phyloP scores from a whole-genome alignment of 495 filamentous ascomycete species.

The Daldinia bambusicola region DNA sequence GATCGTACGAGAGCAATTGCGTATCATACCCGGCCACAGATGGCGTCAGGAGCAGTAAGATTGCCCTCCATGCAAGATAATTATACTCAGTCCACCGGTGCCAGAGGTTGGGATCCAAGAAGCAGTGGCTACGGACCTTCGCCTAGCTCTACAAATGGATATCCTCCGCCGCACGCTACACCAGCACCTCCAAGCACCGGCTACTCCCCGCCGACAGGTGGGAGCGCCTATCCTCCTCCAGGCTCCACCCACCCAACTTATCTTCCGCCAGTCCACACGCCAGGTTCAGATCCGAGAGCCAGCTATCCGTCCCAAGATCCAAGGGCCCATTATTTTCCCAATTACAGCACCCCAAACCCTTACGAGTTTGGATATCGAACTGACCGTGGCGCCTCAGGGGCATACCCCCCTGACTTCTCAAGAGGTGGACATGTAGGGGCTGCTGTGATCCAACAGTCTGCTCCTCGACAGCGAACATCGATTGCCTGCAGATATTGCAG shows the following conservation, averaged over 20 bases:
- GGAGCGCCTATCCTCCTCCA: conserved; percentile 38
- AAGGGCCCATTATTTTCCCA: conserved; percentile 33
- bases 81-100: conserved; percentile 2
- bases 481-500: conserved; percentile 64
- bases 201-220: conserved; percentile 42
- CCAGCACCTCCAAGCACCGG: conserved; percentile 25
- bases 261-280: conserved; percentile 41
- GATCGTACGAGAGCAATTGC: conserved; percentile 53
- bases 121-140: conserved; percentile 37
- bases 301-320: conserved; percentile 35
- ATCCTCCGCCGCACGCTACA: conserved; percentile 38
- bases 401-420: conserved; percentile 42
- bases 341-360: conserved; percentile 28
- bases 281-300: conserved; percentile 39
- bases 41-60: conserved; percentile 47
- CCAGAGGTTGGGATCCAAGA: conserved; percentile 37
- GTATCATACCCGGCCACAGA: conserved; percentile 46
- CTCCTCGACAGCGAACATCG: conserved; percentile 61
- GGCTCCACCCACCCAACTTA: conserved; percentile 36
- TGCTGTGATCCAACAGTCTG: conserved; percentile 53
- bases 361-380: conserved; percentile 45
- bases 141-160: conserved; percentile 44
- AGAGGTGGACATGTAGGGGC: conserved; percentile 41
- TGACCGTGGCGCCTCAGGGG: conserved; percentile 31
- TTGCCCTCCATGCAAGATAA: conserved; percentile 53